These are phyloP conservation scores for Diaporthe caulivora DNA, from an alignment of 2,329 filamentous ascomycete species.

Conservation along the genomic window DNA sequence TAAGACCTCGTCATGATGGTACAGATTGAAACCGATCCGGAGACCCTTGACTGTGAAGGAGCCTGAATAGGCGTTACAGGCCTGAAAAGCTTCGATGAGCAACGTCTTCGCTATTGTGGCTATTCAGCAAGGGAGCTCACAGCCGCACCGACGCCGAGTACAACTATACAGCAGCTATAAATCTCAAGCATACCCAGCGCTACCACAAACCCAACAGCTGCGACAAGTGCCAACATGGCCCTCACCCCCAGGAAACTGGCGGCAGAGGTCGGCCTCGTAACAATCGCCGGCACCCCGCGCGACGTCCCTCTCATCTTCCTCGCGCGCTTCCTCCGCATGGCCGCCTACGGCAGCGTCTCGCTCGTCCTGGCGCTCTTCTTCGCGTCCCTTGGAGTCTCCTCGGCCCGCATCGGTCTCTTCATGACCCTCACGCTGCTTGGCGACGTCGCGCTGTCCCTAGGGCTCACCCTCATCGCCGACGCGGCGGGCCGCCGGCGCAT, in stretches of 20 bases:
- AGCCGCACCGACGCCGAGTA: neutral
- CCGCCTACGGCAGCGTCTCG: constrained; percentile 71
- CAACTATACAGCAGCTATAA: neutral
- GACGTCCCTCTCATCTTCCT: constrained; percentile 70
- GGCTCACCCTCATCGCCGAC: constrained; percentile 71
- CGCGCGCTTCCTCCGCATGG: constrained; percentile 72
- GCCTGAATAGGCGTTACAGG: neutral
- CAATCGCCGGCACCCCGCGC: constrained; percentile 54
- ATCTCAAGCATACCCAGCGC: neutral
- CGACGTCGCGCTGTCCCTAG: constrained; percentile 69
- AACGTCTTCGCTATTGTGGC: neutral
- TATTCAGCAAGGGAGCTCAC: neutral
- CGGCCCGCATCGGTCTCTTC: constrained; percentile 69
- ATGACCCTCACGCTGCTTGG: constrained; percentile 75
- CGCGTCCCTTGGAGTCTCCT: constrained; percentile 60
- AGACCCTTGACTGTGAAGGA: neutral
- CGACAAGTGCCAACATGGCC: constrained; percentile 18
- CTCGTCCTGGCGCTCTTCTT: constrained; percentile 71
- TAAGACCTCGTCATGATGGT: neutral
- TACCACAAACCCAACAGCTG: neutral
- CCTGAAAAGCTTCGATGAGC: neutral
- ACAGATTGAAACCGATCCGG: neutral
- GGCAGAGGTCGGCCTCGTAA: constrained; percentile 59
- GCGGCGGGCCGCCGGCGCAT: constrained; percentile 65
- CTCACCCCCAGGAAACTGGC: constrained; percentile 12